Conservation (phyloP, 345 rosid species). For the Dipteronia dyeriana region DNA sequence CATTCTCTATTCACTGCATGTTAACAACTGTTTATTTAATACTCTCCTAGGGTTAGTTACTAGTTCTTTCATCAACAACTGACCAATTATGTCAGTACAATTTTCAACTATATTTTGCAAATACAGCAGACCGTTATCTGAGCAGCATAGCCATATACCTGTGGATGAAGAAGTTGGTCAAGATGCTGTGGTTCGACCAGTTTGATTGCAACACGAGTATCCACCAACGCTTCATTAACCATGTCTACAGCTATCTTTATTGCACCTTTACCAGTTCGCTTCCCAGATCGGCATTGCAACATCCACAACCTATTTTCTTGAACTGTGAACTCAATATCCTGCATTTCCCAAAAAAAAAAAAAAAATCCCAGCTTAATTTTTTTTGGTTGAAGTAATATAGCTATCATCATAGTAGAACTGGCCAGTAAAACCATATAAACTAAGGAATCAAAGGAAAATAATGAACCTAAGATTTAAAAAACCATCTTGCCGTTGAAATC, state of each 20-base stretch:
- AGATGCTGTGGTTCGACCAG: slow-evolving; percentile 94
- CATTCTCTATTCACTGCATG: background rate
- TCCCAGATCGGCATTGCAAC: slow-evolving; percentile 93
- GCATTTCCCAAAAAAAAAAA: slow-evolving; percentile 15
- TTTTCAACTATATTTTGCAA: background rate
- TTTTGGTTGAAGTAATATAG: background rate
- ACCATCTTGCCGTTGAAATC: background rate
- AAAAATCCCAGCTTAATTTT: background rate
- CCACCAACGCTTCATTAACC: slow-evolving; percentile 81
- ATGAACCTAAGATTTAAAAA: background rate
- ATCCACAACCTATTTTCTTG: slow-evolving; percentile 96
- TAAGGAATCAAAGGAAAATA: background rate
- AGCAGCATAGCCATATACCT: slow-evolving; percentile 42
- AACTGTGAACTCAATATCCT: slow-evolving; percentile 98
- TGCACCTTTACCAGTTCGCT: slow-evolving; percentile 88
- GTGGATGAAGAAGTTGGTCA: slow-evolving; percentile 93
- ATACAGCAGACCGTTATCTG: background rate
- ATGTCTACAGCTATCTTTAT: slow-evolving; percentile 93
- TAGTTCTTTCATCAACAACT: background rate
- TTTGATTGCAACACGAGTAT: slow-evolving; percentile 58
- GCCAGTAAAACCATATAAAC: background rate
- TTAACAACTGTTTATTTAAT: background rate
- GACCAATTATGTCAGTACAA: background rate
- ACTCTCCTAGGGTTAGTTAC: background rate
- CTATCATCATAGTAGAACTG: background rate